Percentiles rank a stretch among this genome's conserved stretches.
These are phyloP conservation scores for Metarhizium rileyi DNA, from an alignment of 2,329 filamentous ascomycete species.

Conservation along the genomic window DNA sequence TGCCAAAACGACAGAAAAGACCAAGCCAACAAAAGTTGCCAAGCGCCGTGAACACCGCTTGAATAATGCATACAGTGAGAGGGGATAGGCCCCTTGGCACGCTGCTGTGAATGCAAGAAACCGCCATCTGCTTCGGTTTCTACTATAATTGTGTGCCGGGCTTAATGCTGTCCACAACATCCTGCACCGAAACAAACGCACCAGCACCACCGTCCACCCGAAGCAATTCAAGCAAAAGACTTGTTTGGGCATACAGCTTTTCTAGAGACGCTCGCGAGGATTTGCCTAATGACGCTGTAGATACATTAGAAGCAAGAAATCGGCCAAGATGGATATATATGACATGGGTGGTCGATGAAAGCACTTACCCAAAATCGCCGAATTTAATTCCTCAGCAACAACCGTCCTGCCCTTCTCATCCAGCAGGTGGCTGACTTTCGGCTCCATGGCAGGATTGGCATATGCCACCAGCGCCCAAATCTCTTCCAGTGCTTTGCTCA, in stretches of 20 bases:
- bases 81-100: not conserved
- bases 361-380: constrained; percentile 73
- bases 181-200: constrained; percentile 62
- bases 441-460: constrained; percentile 64
- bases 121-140: not conserved
- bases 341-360: not conserved
- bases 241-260: constrained; percentile 76
- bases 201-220: constrained; percentile 70
- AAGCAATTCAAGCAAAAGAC: constrained; percentile 73
- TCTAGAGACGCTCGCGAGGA: constrained; percentile 80
- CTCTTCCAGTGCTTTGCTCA: constrained; percentile 65
- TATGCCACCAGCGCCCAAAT: constrained; percentile 89
- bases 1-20: not conserved
- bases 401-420: constrained; percentile 63
- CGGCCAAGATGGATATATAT: not conserved
- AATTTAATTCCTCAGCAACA: constrained; percentile 90
- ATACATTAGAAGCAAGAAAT: constrained; percentile 11
- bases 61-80: constrained; percentile 1
- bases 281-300: constrained; percentile 75
- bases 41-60: constrained; percentile 5
- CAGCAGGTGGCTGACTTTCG: constrained; percentile 66
- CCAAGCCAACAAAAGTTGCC: not conserved
- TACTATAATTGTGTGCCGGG: not conserved
- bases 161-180: constrained; percentile 38
- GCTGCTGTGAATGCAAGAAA: not conserved